phyloP scores from a whole-genome alignment of 2,329 filamentous ascomycete species.

The Phialemoniopsis sp. region DNA sequence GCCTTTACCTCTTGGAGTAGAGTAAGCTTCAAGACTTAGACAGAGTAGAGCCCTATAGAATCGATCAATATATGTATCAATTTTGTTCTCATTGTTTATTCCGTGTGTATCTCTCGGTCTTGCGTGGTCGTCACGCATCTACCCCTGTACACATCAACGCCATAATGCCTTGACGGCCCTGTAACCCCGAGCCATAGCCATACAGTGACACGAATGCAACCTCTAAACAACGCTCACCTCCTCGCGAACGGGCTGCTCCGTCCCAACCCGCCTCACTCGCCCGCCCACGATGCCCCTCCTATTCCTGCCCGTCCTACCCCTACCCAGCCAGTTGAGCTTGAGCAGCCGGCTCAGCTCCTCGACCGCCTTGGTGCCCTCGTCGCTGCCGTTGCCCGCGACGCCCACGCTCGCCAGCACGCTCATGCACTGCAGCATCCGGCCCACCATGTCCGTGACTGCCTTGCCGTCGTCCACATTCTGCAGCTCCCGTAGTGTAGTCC shows the following conservation, averaged over 20 bases:
- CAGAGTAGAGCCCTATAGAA: too few species aligned
- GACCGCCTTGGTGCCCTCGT: constrained; percentile 73
- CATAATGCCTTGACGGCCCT: too few species aligned
- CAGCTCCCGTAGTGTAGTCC: constrained; percentile 33
- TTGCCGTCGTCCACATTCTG: constrained; percentile 65
- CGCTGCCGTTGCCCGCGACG: constrained; percentile 42
- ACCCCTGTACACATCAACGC: too few species aligned
- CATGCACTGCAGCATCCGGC: constrained; percentile 93
- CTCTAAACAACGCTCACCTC: constrained; percentile 30
- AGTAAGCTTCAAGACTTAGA: too few species aligned
- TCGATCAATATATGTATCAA: too few species aligned
- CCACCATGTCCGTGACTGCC: constrained; percentile 89
- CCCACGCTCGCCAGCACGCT: constrained; percentile 79
- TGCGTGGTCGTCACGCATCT: too few species aligned
- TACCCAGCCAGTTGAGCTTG: constrained; percentile 94
- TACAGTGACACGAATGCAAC: too few species aligned
- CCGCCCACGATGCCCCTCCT: constrained; percentile 83
- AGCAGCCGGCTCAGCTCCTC: constrained; percentile 80
- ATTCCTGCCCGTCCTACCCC: constrained; percentile 85
- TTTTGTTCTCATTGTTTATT: too few species aligned
- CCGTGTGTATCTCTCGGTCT: too few species aligned
- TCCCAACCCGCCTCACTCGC: constrained; percentile 36
- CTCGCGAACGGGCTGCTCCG: constrained; percentile 23
- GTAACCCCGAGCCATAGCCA: too few species aligned
- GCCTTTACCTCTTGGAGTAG: too few species aligned